Evolutionary conservation across 176 grass and related monocot genomes (phyloP), one percentile per base, ranked within the genome.

Genomic region (Elymus sibiricus): DNA sequence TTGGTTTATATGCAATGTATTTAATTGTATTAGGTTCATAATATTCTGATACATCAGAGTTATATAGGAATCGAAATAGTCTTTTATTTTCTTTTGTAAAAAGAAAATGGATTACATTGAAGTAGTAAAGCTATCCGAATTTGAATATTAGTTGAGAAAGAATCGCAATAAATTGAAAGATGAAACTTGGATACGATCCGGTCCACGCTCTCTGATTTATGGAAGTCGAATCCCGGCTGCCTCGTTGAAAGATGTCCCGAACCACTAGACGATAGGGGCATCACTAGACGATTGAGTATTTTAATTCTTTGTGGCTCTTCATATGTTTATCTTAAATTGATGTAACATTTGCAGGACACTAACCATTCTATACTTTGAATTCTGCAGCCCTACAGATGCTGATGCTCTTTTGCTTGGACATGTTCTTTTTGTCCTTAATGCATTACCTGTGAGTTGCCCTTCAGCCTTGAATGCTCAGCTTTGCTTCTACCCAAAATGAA

Each of bases 351-450:
- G 44, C 63, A 34, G 73, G 25, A n/a, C 49, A 80, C 42, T 29
- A 38, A 83, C 51, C 51, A 59, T 69, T n/a, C 11, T 78, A 84
- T 69, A 68, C 87, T 79, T 82, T 14, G 11, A 72, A 79, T 64
- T 83, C 15, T 61, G 42, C 84, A 98, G 95, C 85, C 91, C 91
- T 47, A 95, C 93, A 74, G 93, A 95, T 87, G 95, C 93, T 68
- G 95, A 98, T 94, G 93, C 93, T 87, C 91, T 98, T 92, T 94
- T 98, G 37, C 93, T 98, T 85, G 93, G 89, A 55, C 95, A 98
- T 89, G 93, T 87, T 51, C 87, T 93, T 72, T 98, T 98, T 92
- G 93, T 98, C 25, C 85, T 98, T 63, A 77, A 82, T 86, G 95
- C 74, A 28, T 95, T 98, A 44, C 93, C 91, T 66, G 95, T 98